Conservation (phyloP, 2,329 filamentous ascomycete species). For the Fusarium subglutinans region DNA sequence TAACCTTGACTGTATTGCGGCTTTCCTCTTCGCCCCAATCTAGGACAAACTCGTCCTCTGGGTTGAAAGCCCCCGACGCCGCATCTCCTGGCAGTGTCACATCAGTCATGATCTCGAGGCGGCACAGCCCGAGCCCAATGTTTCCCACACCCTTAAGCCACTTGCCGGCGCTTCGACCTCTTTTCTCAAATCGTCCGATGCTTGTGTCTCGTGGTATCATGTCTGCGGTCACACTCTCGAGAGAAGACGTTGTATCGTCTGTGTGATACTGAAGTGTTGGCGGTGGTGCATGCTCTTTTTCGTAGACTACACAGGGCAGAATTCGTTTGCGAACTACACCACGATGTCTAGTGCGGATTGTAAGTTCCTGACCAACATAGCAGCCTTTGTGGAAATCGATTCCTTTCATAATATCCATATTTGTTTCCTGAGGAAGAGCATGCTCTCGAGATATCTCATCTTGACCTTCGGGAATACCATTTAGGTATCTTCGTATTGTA, state of each 20-base stretch:
- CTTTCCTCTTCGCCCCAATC: slow-evolving; percentile 58
- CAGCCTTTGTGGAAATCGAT: slow-evolving; percentile 97
- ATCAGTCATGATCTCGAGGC: slow-evolving; percentile 91
- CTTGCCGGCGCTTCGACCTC: slow-evolving; percentile 79
- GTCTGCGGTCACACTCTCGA: slow-evolving; percentile 45
- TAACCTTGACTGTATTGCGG: slow-evolving; percentile 62
- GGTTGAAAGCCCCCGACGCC: slow-evolving; percentile 68
- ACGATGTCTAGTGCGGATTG: slow-evolving; percentile 92
- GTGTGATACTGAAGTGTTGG: slow-evolving; percentile 59
- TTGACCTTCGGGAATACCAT: slow-evolving; percentile 87
- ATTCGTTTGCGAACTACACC: slow-evolving; percentile 93
- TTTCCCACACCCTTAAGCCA: slow-evolving; percentile 84
- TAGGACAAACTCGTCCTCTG: slow-evolving; percentile 70
- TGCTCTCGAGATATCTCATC: slow-evolving; percentile 75
- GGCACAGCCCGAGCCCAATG: slow-evolving; percentile 85
- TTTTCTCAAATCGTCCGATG: slow-evolving; percentile 62
- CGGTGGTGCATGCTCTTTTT: slow-evolving; percentile 51
- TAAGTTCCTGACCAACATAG: slow-evolving; percentile 96
- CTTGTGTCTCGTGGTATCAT: slow-evolving; percentile 56
- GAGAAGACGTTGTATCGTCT: slow-evolving; percentile 31
- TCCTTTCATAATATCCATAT: slow-evolving; percentile 85
- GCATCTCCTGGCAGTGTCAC: slow-evolving; percentile 75
- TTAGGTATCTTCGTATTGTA: slow-evolving; percentile 77
- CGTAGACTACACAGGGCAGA: slow-evolving; percentile 80
- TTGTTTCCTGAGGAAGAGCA: slow-evolving; percentile 86